Percentiles rank a stretch among this genome's conserved stretches.
These are phyloP conservation scores for Bimuria novae-zelandiae DNA, from an alignment of 2,329 filamentous ascomycete species.

Conservation along the genomic window DNA sequence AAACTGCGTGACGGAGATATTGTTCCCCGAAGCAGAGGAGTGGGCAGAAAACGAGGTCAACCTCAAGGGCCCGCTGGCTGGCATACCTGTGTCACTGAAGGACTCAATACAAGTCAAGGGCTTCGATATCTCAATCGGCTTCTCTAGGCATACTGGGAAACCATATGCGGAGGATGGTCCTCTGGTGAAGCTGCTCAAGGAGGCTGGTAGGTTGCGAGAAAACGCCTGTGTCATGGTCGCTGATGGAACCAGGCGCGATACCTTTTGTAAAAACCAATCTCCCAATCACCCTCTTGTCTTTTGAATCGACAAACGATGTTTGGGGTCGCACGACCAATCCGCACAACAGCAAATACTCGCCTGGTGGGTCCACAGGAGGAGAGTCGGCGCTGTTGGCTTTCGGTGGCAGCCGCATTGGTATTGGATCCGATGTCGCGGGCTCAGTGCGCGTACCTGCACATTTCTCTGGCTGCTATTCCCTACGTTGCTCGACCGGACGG, in stretches of 20 bases:
- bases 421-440: conserved; percentile 89
- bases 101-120: conserved; percentile 76
- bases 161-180: conserved; percentile 69
- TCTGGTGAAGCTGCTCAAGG: conserved; percentile 77
- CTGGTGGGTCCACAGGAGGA: conserved; percentile 85
- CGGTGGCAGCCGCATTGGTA: conserved; percentile 80
- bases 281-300: conserved; percentile 83
- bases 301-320: conserved; percentile 77
- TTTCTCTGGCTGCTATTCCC: conserved; percentile 84
- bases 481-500: conserved; percentile 84
- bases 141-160: conserved; percentile 73
- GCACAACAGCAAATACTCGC: conserved; percentile 81
- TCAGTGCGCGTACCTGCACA: conserved; percentile 86
- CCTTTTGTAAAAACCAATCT: conserved; percentile 94
- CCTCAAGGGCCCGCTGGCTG: conserved; percentile 79
- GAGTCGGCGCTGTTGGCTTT: conserved; percentile 82
- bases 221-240: neutral
- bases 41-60: conserved; percentile 70
- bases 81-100: conserved; percentile 85
- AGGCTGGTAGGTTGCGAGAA: conserved; percentile 60
- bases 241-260: conserved; percentile 64
- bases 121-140: conserved; percentile 82
- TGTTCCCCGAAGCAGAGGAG: conserved; percentile 76
- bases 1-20: conserved; percentile 86
- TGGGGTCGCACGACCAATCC: conserved; percentile 86